Conservation (phyloP, 768 basidiomycete species). For the Suillus lakei region DNA sequence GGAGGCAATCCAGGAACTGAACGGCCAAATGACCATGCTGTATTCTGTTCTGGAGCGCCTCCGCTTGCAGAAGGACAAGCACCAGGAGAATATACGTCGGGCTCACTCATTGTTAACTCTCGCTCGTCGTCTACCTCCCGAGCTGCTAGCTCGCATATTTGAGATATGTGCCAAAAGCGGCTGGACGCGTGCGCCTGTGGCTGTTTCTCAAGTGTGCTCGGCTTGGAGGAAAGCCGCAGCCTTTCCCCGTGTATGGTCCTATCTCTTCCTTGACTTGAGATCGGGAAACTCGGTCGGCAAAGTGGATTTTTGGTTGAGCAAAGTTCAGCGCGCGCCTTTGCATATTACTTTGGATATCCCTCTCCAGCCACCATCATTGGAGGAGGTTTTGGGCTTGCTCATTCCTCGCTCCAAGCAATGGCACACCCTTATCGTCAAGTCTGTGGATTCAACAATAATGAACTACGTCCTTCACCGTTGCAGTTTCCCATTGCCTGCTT, state of each 20-base stretch:
- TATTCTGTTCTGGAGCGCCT: constrained; percentile 45
- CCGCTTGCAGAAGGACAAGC: constrained; percentile 45
- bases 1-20: constrained; percentile 43
- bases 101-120: constrained; percentile 55
- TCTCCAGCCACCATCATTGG: constrained; percentile 33
- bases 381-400: constrained; percentile 46
- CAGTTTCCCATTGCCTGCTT: constrained; percentile 37
- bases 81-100: constrained; percentile 47
- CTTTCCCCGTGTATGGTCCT: constrained; percentile 61
- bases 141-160: constrained; percentile 59
- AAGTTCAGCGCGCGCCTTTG: constrained; percentile 47
- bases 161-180: constrained; percentile 53
- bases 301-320: constrained; percentile 56
- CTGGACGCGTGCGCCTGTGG: constrained; percentile 59
- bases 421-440: constrained; percentile 47
- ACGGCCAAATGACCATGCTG: constrained; percentile 49
- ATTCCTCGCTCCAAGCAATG: constrained; percentile 45
- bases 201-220: constrained; percentile 61
- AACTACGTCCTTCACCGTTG: constrained; percentile 46
- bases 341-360: constrained; percentile 48
- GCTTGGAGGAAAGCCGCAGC: constrained; percentile 59
- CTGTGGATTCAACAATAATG: constrained; percentile 41
- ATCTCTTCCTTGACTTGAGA: constrained; percentile 55
- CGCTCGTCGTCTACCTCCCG: constrained; percentile 58
- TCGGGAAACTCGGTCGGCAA: constrained; percentile 44